A percentile compares a stretch with the other conserved stretches of the same genome.
Evolutionary conservation across 1,284 basidiomycete genomes (phyloP).

Genomic region (Moesziomyces parantarcticus): DNA sequence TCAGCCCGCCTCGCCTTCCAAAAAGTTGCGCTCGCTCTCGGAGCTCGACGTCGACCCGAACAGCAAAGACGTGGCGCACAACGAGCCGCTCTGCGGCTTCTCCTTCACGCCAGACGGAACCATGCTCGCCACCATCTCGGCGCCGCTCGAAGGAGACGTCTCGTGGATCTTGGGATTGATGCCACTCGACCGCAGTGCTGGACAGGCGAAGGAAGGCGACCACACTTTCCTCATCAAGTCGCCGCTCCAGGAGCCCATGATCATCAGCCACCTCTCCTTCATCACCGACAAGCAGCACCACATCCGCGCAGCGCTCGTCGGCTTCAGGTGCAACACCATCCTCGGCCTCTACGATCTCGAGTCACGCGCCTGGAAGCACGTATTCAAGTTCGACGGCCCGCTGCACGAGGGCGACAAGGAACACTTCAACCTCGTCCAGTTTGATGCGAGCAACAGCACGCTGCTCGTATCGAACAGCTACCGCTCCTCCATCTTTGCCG

Average conservation of each 20-base stretch:
- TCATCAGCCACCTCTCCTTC: conserved; percentile 35
- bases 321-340: conserved; percentile 36
- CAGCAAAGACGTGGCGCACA: conserved; percentile 11
- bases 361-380: conserved; percentile 22
- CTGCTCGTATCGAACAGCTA: conserved; percentile 40
- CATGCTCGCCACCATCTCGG: conserved; percentile 24
- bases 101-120: conserved; percentile 34
- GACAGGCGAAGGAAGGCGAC: neutral
- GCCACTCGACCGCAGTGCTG: conserved; percentile 1
- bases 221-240: conserved; percentile 17
- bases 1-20: conserved; percentile 8
- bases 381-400: conserved; percentile 23
- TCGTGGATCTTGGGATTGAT: conserved; percentile 26
- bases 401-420: conserved; percentile 4
- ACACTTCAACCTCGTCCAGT: conserved; percentile 34
- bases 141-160: conserved; percentile 11
- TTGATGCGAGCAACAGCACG: conserved; percentile 9
- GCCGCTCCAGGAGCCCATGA: conserved; percentile 24
- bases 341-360: conserved; percentile 33
- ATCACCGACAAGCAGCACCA: conserved; percentile 4
- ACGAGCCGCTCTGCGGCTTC: conserved; percentile 17
- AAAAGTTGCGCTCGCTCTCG: conserved; percentile 9
- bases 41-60: conserved; percentile 13
- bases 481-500: conserved; percentile 37
- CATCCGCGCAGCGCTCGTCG: conserved; percentile 20